Base-by-base conservation (phyloP, 495 filamentous ascomycete species). In the Evansstolkia leycettana region DNA sequence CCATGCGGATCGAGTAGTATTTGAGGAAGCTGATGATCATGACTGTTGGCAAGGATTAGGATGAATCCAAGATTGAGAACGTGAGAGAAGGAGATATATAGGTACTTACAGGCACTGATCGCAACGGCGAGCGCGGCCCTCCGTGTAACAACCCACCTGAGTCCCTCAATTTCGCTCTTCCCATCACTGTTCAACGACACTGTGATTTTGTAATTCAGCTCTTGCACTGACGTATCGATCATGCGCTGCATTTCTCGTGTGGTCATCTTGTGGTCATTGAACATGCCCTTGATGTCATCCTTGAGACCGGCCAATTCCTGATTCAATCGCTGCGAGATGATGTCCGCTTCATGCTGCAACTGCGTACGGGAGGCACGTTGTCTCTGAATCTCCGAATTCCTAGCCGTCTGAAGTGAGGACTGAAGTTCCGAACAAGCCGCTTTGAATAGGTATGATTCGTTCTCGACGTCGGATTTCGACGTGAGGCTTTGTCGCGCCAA, bases 231-330 rank as follows among this genome's bases (percentile, higher is more conserved):
- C 9, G 42, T 81, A 46, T 96, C 87, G 54, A 84, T 81, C 12
- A 59, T 69, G 47, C 87, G 73, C 60, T 93, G 84, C 50, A 94
- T 81, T 52, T 82, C 80, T 28, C 84, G 69, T 12, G 87, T 86
- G 5, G 72, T 71, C 87, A 99, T 94, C 57, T 86, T 86, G 15
- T 93, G 74, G 48, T 99, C 90, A 48, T 95, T 87, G 56, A 96
- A 94, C 77, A 94, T 81, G 34, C 84, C 87, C 51, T 85, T 88
- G 27, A 96, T 73, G 25, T 88, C 85, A 51, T 99, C 89, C 54
- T 84, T 89, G 37, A 95, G 61, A 9, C 67, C 75, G 38, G 74
- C 58, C 15, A 84, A 67, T 43, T 95, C 87, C 49, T 92, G 85
- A 28, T 74, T 78, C 39, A 94, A 64, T 24, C 75, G 64, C 59